Evolutionary conservation across 106 monocot genomes (phyloP), one percentile per base, ranked within the genome.

Genomic region (Platanthera zijinensis): DNA sequence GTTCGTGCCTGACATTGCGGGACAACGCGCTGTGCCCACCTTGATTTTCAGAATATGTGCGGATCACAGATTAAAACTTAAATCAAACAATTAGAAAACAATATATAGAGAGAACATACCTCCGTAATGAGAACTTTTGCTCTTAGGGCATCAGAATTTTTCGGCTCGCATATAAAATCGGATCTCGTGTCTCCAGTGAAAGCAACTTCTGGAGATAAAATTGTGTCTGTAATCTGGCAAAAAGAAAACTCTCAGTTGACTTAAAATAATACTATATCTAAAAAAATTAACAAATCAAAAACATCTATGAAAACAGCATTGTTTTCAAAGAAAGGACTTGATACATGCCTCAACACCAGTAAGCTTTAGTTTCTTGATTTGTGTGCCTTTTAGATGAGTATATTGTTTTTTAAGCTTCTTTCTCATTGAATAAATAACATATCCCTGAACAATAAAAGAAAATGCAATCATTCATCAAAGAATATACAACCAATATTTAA

Each of bases 121-220:
- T 99, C 97, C 7, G 91, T 94, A 39, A 99, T 90, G 53, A 99
- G 97, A 73, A 99, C 45, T 79, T 99, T 99, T 64, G 97, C 94
- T 94, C 97, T 88, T 74, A 99, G 73, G 5, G 97, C 97, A 92
- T 94, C 97, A 48, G 94, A 89, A 99, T 90, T 99, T 67, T 84
- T 84, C 76, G 92, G 97, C 30, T 99, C 92, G 72, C 86, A 75
- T 75, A 99, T 94, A 71, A 99, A 99, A 86, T 99, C 97, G 71
- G 94, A 91, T 47, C 67, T 94, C 57, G 97, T 99, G 48, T 97
- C 97, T 74, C 97, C 97, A 48, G 97, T 94, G 69, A 94, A 94
- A 8, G 97, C 97, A 77, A 99, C 86, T 80, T 99, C 97, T 39
- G 97, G 97, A 81, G 82, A 85, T 82, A 99, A 90, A 71, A 99